Conservation (phyloP, 495 filamentous ascomycete genomes). For the Aspergillus haitiensis region DNA sequence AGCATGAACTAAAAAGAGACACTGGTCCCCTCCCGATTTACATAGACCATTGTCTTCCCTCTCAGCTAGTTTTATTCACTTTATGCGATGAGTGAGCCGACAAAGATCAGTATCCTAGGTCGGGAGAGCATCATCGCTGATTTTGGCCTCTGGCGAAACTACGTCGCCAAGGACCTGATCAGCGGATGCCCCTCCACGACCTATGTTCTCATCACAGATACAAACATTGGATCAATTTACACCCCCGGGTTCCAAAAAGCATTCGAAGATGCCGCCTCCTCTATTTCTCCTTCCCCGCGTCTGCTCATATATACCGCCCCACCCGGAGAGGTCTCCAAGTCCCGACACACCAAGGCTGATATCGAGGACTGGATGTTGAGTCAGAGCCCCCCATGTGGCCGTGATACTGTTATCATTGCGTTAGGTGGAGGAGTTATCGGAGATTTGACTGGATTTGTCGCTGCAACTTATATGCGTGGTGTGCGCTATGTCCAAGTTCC, state of each 20-base stretch:
- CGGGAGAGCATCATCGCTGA: conserved; percentile 86
- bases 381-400: conserved; percentile 72
- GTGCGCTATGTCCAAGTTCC: conserved; percentile 96
- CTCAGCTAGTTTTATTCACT: conserved; percentile 1
- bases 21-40: conserved; percentile 6
- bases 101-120: conserved; percentile 58
- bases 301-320: conserved; percentile 84
- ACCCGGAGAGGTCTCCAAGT: conserved; percentile 91
- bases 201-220: conserved; percentile 95
- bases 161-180: conserved; percentile 80
- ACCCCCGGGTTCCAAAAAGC: conserved; percentile 69
- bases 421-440: conserved; percentile 98
- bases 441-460: conserved; percentile 95
- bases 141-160: conserved; percentile 84
- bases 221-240: conserved; percentile 82
- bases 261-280: conserved; percentile 60
- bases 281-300: conserved; percentile 56
- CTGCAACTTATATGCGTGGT: conserved; percentile 97
- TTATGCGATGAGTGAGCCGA: conserved; percentile 43
- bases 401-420: conserved; percentile 92
- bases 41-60: conserved; percentile 6
- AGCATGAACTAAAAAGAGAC: conserved; percentile 42
- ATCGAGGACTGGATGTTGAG: conserved; percentile 98
- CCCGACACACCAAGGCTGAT: conserved; percentile 85
- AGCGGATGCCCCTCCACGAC: conserved; percentile 76